Percentiles rank a stretch among this genome's conserved stretches.
Conservation (phyloP, 2,329 filamentous ascomycete species). For the Metarhizium sp. region DNA sequence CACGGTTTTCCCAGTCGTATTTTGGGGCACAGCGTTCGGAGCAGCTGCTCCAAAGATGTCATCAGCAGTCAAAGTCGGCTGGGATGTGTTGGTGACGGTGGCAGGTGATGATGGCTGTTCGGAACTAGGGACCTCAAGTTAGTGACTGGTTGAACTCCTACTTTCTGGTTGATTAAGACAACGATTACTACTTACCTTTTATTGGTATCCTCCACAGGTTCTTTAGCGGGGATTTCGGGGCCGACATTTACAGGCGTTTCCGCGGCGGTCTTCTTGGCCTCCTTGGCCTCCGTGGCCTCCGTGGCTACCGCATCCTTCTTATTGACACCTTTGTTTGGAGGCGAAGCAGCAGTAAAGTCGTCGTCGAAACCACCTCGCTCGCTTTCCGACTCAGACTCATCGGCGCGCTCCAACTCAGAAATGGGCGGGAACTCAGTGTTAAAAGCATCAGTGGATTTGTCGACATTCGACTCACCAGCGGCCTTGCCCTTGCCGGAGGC, state of each 20-base stretch:
- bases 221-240: slow-evolving; percentile 16
- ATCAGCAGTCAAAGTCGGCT: slow-evolving; percentile 25
- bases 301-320: slow-evolving; percentile 5
- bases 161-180: too few species aligned
- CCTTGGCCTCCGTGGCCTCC: slow-evolving; percentile 4
- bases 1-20: slow-evolving; percentile 34
- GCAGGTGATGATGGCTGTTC: slow-evolving; percentile 23
- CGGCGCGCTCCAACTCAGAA: slow-evolving; percentile 70
- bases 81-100: slow-evolving; percentile 17
- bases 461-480: slow-evolving; percentile 28
- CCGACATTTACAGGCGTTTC: not conserved
- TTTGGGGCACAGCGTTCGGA: slow-evolving; percentile 15
- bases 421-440: slow-evolving; percentile 88
- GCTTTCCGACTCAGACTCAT: slow-evolving; percentile 73
- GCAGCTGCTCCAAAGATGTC: slow-evolving; percentile 32
- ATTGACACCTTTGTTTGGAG: slow-evolving; percentile 24
- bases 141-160: not conserved
- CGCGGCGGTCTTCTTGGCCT: not conserved
- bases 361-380: slow-evolving; percentile 86
- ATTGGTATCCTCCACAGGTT: slow-evolving; percentile 13
- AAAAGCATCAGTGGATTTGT: slow-evolving; percentile 43
- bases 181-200: slow-evolving; percentile 15
- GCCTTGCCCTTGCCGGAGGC: slow-evolving; percentile 41
- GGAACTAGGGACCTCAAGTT: slow-evolving; percentile 9
- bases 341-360: slow-evolving; percentile 67